These are phyloP conservation scores for Gossypium stocksii DNA, from an alignment of 345 rosid genomes.

Conservation along the genomic window DNA sequence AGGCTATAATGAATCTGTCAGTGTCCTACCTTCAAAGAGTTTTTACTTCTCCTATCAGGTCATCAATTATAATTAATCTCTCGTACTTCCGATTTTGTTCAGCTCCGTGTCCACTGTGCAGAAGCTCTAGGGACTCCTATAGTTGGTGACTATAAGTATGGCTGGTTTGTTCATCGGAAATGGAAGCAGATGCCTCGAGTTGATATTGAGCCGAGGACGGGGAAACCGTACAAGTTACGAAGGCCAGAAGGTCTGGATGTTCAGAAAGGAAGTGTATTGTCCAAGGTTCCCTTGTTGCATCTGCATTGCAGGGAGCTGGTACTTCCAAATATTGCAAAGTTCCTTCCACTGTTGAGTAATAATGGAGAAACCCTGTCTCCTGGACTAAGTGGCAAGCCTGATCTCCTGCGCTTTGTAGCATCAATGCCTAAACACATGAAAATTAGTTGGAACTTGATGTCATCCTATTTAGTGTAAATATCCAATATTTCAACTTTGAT, in stretches of 20 bases:
- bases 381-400: conserved; percentile 33
- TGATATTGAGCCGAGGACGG: conserved; percentile 61
- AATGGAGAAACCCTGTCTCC: conserved; percentile 24
- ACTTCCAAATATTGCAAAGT: conserved; percentile 79
- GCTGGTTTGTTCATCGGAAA: conserved; percentile 80
- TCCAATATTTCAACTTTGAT: not conserved
- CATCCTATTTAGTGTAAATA: conserved; percentile 65
- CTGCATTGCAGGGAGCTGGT: conserved; percentile 82
- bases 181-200: conserved; percentile 83
- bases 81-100: conserved; percentile 5
- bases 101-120: conserved; percentile 93
- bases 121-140: conserved; percentile 95
- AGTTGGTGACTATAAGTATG: conserved; percentile 87
- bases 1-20: not conserved
- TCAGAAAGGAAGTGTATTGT: conserved; percentile 89
- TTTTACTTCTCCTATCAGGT: not conserved
- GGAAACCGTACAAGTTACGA: conserved; percentile 70
- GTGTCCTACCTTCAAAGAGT: not conserved
- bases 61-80: not conserved
- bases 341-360: conserved; percentile 35
- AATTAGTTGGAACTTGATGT: conserved; percentile 94
- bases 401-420: conserved; percentile 70
- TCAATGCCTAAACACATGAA: conserved; percentile 86
- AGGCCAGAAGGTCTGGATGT: conserved; percentile 78
- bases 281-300: conserved; percentile 85